Evolutionary conservation across 108 stramenopile genomes (phyloP).

Genomic region (Nitzschia sp.): DNA sequence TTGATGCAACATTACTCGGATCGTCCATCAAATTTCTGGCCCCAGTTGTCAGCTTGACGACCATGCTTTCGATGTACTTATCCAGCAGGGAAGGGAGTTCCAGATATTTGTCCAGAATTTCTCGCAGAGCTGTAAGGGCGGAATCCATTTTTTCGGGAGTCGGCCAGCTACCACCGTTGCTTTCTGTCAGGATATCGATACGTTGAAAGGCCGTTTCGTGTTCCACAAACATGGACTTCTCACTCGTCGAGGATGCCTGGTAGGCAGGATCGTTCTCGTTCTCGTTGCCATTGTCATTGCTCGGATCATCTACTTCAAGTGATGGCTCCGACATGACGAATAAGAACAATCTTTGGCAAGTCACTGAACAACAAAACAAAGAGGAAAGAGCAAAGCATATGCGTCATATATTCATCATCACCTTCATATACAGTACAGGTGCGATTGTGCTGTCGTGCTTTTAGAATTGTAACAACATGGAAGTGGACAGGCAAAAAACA

Average conservation of each 20-base stretch:
- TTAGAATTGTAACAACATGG: too few relatives aligned
- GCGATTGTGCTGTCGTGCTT: too few relatives aligned
- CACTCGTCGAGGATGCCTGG: background rate
- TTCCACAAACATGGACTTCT: slow-evolving; percentile 18
- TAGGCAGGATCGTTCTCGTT: background rate
- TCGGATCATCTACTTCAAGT: background rate
- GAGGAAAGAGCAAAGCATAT: too few relatives aligned
- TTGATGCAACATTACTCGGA: background rate
- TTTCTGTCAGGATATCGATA: slow-evolving; percentile 17
- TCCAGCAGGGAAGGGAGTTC: slow-evolving; percentile 94
- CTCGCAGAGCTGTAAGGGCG: slow-evolving; percentile 50
- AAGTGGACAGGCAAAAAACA: too few relatives aligned
- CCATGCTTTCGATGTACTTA: slow-evolving; percentile 71
- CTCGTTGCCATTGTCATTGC: background rate
- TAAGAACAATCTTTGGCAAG: background rate
- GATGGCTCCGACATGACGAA: background rate
- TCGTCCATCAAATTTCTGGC: slow-evolving; percentile 18
- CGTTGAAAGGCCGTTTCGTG: slow-evolving; percentile 15
- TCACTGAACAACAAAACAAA: too few relatives aligned
- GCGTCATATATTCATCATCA: too few relatives aligned
- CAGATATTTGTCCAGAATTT: slow-evolving; percentile 89
- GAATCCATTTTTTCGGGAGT: slow-evolving; percentile 20
- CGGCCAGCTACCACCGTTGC: background rate
- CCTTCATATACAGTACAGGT: too few relatives aligned
- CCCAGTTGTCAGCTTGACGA: slow-evolving; percentile 30